Conservation (phyloP, 192 early-diverging fungal species). For the Obelidium mucronatum region DNA sequence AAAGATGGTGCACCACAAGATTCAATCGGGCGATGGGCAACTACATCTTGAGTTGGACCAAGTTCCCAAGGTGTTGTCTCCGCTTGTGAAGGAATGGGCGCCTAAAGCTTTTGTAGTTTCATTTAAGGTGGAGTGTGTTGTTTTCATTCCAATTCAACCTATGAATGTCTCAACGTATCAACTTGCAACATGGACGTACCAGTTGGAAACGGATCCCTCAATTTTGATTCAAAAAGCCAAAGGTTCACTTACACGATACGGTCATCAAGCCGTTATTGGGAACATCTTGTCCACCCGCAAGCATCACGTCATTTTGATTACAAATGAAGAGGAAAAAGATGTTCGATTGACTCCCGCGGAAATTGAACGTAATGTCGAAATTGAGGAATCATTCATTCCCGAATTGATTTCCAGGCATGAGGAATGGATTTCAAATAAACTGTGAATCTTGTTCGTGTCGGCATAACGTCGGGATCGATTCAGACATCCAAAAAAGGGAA, state of each 20-base stretch:
- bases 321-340: slow-evolving; percentile 45
- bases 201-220: slow-evolving; percentile 89
- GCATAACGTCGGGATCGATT: too few relatives aligned
- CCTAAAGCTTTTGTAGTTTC: slow-evolving; percentile 91
- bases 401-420: slow-evolving; percentile 73
- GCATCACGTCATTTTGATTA: slow-evolving; percentile 71
- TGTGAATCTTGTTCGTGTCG: too few relatives aligned
- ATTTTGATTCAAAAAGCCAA: slow-evolving; percentile 84
- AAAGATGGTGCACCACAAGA: slow-evolving; percentile 98
- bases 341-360: slow-evolving; percentile 56
- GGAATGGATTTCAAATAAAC: slow-evolving; percentile 62
- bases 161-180: slow-evolving; percentile 16
- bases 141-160: slow-evolving; percentile 14
- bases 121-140: slow-evolving; percentile 78
- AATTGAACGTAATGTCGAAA: slow-evolving; percentile 64
- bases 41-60: slow-evolving; percentile 90
- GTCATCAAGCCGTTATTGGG: slow-evolving; percentile 97
- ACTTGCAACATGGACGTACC: too few relatives aligned
- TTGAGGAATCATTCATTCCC: slow-evolving; percentile 77
- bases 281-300: slow-evolving; percentile 93
- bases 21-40: slow-evolving; percentile 89
- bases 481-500: too few relatives aligned
- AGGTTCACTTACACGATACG: slow-evolving; percentile 81
- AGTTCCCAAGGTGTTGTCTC: slow-evolving; percentile 95
- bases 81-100: slow-evolving; percentile 94